Evolutionary conservation across 148 eudicot genomes (phyloP).

Genomic region (Polygonum aviculare): DNA sequence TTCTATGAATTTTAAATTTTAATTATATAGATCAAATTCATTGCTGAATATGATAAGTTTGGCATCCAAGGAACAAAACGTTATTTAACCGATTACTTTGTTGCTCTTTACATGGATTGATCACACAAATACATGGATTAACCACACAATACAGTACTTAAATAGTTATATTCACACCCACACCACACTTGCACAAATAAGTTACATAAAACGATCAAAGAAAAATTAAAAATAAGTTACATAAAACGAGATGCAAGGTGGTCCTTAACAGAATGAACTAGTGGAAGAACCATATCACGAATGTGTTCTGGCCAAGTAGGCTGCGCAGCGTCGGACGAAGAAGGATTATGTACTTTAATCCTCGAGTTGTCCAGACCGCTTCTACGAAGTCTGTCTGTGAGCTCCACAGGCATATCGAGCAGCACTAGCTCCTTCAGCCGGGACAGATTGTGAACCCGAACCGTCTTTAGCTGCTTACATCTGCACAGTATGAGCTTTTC

Average conservation of each 20-base stretch:
- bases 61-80: no score
- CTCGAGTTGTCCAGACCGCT: neutral
- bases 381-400: conserved; percentile 1
- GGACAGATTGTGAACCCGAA: conserved; percentile 7
- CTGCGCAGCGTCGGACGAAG: neutral
- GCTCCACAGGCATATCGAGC: conserved; percentile 14
- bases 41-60: no score
- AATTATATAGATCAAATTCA: no score
- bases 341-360: neutral
- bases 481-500: conserved; percentile 2
- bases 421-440: conserved; percentile 12
- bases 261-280: neutral
- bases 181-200: no score
- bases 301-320: neutral
- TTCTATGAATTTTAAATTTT: no score
- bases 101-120: no score
- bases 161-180: no score
- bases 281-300: neutral
- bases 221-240: no score
- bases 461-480: neutral
- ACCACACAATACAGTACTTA: no score
- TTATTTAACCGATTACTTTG: no score
- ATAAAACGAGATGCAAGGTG: neutral
- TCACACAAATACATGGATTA: no score
- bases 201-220: no score